A percentile compares a stretch with the other conserved stretches of the same genome.
phyloP scores from a whole-genome alignment of 331 rosid species.

The Erythrophleum ivorense region DNA sequence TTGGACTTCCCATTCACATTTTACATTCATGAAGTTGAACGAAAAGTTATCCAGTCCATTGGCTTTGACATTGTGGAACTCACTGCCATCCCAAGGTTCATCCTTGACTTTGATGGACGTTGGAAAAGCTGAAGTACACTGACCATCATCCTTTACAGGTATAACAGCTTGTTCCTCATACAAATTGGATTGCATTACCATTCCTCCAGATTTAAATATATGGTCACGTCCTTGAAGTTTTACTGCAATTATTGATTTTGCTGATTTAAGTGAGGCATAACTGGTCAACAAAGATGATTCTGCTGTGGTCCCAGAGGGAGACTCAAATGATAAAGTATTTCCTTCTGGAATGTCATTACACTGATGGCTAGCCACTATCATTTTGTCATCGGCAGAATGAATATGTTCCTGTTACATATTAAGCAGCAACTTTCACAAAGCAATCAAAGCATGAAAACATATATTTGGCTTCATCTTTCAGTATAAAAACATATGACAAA shows the following conservation, averaged over 20 bases:
- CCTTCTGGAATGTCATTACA: constrained; percentile 44
- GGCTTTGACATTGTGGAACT: constrained; percentile 40
- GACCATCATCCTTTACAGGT: constrained; percentile 42
- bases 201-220: constrained; percentile 39
- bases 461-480: constrained; percentile 14
- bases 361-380: constrained; percentile 34
- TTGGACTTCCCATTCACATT: constrained; percentile 55
- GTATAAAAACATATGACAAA: background rate
- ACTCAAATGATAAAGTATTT: constrained; percentile 41
- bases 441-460: constrained; percentile 31
- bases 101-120: constrained; percentile 62
- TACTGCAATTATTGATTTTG: constrained; percentile 24
- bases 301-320: constrained; percentile 26
- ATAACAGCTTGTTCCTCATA: constrained; percentile 44
- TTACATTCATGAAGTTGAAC: constrained; percentile 40
- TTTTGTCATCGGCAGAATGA: constrained; percentile 39
- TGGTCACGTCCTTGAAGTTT: constrained; percentile 45
- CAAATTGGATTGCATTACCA: constrained; percentile 44
- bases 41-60: constrained; percentile 47
- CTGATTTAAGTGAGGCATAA: constrained; percentile 16
- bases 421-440: constrained; percentile 38
- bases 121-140: constrained; percentile 46
- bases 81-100: constrained; percentile 61
- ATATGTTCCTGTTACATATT: constrained; percentile 51
- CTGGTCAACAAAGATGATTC: constrained; percentile 39